Conservation (phyloP, 2,329 filamentous ascomycete species). For the Monosporascus ibericus region DNA sequence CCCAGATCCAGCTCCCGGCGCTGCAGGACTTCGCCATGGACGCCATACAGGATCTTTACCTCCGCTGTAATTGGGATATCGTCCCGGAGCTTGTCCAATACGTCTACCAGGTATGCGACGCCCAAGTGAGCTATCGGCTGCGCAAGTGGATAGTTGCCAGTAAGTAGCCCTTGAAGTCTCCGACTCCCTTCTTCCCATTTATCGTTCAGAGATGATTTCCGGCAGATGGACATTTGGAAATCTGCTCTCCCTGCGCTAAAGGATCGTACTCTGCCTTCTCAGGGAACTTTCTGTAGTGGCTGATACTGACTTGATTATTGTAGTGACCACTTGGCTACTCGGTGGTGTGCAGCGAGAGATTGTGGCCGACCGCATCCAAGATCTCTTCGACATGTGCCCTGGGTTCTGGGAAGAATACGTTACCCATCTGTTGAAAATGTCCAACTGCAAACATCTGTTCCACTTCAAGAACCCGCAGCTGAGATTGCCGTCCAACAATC, state of each 20-base stretch:
- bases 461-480: slow-evolving; percentile 57
- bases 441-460: slow-evolving; percentile 41
- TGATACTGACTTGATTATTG: neutral
- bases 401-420: slow-evolving; percentile 46
- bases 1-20: slow-evolving; percentile 40
- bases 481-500: slow-evolving; percentile 48
- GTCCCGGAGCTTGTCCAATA: slow-evolving; percentile 43
- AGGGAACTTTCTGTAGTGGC: no score
- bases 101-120: slow-evolving; percentile 48
- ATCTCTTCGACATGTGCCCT: slow-evolving; percentile 37
- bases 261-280: no score
- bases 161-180: neutral
- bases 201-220: neutral
- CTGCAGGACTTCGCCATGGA: slow-evolving; percentile 55
- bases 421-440: slow-evolving; percentile 47
- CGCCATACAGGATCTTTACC: slow-evolving; percentile 52
- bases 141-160: slow-evolving; percentile 54
- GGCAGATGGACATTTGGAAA: no score
- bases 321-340: slow-evolving; percentile 51
- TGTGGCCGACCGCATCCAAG: slow-evolving; percentile 31
- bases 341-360: slow-evolving; percentile 26
- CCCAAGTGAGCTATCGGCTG: slow-evolving; percentile 42
- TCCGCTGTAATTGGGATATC: slow-evolving; percentile 53
- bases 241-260: no score
- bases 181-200: no score